A percentile compares a stretch with the other conserved stretches of the same genome.
Evolutionary conservation across 1,139 yeast species (phyloP).

Genomic region (Saccharomycopsis hybrid): DNA sequence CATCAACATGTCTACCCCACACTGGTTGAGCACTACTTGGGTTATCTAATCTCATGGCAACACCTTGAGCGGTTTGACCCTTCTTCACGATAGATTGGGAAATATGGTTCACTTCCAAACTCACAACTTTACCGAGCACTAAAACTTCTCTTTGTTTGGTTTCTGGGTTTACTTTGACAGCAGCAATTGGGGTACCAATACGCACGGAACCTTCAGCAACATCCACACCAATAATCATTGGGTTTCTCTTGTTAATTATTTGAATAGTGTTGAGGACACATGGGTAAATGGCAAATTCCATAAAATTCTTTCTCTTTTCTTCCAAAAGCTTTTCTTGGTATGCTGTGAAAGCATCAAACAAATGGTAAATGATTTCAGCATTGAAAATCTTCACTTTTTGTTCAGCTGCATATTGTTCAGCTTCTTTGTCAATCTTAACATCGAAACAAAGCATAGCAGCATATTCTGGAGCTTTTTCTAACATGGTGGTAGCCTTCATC

Average conservation of each 20-base stretch:
- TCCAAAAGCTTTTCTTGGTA: slow-evolving; percentile 86
- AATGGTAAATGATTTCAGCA: slow-evolving; percentile 93
- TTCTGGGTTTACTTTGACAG: slow-evolving; percentile 81
- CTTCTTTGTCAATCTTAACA: slow-evolving; percentile 94
- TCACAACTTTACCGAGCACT: slow-evolving; percentile 76
- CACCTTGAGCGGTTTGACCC: slow-evolving; percentile 97
- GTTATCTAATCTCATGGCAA: slow-evolving; percentile 93
- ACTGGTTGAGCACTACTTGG: slow-evolving; percentile 91
- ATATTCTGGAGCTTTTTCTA: slow-evolving; percentile 90
- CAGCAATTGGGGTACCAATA: slow-evolving; percentile 92
- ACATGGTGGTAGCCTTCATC: slow-evolving; percentile 94
- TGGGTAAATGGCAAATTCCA: slow-evolving; percentile 89
- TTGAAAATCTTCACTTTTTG: slow-evolving; percentile 87
- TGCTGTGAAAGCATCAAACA: slow-evolving; percentile 90
- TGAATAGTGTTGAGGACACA: slow-evolving; percentile 91
- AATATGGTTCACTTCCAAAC: slow-evolving; percentile 93
- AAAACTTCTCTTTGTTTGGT: slow-evolving; percentile 71
- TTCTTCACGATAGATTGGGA: slow-evolving; percentile 73
- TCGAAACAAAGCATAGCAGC: slow-evolving; percentile 98
- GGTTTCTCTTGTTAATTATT: slow-evolving; percentile 96
- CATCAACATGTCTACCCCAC: slow-evolving; percentile 99
- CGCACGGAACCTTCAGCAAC: slow-evolving; percentile 86
- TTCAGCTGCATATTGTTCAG: slow-evolving; percentile 94
- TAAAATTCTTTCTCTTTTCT: slow-evolving; percentile 81
- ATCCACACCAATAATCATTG: slow-evolving; percentile 99